These are phyloP conservation scores for Naganishia onofrii DNA, from an alignment of 768 basidiomycete species.

Conservation along the genomic window DNA sequence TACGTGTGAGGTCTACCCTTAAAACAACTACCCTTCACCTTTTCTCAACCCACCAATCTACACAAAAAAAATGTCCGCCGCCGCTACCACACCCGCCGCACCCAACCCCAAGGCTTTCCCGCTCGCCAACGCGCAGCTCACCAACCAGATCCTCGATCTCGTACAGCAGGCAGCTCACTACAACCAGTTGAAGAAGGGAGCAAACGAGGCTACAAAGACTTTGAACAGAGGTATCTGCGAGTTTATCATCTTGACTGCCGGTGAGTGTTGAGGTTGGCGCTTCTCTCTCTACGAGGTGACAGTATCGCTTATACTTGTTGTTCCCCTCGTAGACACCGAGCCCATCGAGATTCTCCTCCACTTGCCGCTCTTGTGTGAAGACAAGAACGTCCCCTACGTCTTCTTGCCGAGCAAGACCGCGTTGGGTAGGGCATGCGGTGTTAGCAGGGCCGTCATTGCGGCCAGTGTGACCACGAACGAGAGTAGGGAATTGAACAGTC, in stretches of 20 bases:
- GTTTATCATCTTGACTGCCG: slow-evolving; percentile 85
- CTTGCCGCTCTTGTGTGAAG: slow-evolving; percentile 93
- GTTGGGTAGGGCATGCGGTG: slow-evolving; percentile 91
- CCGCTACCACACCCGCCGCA: slow-evolving; percentile 52
- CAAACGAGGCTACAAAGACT: slow-evolving; percentile 98
- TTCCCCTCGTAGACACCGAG: slow-evolving; percentile 70
- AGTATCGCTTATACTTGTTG: too few relatives aligned
- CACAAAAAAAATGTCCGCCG: slow-evolving; percentile 38
- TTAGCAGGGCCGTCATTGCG: slow-evolving; percentile 89
- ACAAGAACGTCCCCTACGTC: slow-evolving; percentile 98
- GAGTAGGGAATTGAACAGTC: slow-evolving; percentile 80
- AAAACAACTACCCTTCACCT: background rate
- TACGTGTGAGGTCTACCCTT: slow-evolving; percentile 41
- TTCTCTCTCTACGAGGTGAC: too few relatives aligned
- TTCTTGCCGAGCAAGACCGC: slow-evolving; percentile 95
- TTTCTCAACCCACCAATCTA: background rate
- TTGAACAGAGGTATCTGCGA: slow-evolving; percentile 97
- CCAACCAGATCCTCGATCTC: slow-evolving; percentile 91
- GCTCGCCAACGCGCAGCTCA: slow-evolving; percentile 75
- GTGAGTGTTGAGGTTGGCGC: slow-evolving; percentile 20
- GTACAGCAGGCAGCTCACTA: slow-evolving; percentile 94
- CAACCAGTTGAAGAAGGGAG: slow-evolving; percentile 98
- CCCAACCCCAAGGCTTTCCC: slow-evolving; percentile 81
- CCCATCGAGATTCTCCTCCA: slow-evolving; percentile 97
- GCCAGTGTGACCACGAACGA: slow-evolving; percentile 96